Evolutionary conservation across 495 filamentous ascomycete genomes (phyloP), one percentile per base, ranked within the genome.

Genomic region (Daldinia childiae): DNA sequence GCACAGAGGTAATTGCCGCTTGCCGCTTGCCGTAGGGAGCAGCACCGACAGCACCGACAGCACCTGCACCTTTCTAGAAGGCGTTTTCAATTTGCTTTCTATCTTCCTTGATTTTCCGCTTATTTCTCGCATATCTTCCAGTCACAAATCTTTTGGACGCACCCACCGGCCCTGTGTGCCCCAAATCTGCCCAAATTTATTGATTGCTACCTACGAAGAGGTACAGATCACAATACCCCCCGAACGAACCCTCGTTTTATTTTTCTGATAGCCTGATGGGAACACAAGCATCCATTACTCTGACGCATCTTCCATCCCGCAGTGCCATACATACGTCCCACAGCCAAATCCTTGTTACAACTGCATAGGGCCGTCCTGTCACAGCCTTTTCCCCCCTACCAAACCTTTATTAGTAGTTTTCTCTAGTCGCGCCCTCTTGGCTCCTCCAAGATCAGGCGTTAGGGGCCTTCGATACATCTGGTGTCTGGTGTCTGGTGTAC

Each of bases 351-450:
- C 71, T 73, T 73, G 71, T 62, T 59, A 66, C 62, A 38, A 71
- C 71, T 71, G 71, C 71, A 74, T 71, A 70, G 62, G 66, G 66
- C 67, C 71, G 67, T 74, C 59, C 67, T 71, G 71, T 74, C 71
- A 74, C 66, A 67, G 62, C 59, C 45, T 64, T 66, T 55, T 48
- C 27, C 30, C 58, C 67, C 43, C 36, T 45, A 41, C 38, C 57
- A 52, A 48, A 74, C 50, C 34, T 34, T 39, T 51, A 62, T 55
- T 66, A 60, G 41, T 58, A 66, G 24, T 4, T 62, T 62, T 61
- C 17, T 63, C 45, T 68, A 73, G 70, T 66, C 57, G 60, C 58
- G 56, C 55, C 57, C 60, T 56, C 43, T 48, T 45, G 60, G 64
- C 56, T 64, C 48, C 59, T 56, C 55, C 48, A 62, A 56, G 54